phyloP scores from a whole-genome alignment of 257 asterid species.

The Cordia subcordata region DNA sequence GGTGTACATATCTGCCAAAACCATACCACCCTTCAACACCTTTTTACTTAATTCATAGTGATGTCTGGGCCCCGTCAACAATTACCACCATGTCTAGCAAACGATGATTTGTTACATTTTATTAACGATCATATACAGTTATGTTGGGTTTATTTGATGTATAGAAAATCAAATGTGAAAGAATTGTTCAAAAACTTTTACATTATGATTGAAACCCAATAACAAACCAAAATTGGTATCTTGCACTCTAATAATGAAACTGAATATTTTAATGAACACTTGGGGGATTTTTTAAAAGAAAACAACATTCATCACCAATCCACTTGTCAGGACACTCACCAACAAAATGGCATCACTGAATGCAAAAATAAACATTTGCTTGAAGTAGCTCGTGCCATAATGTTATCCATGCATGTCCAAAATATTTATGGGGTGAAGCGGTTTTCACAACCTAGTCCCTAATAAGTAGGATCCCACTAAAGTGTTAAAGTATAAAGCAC shows the following conservation, averaged over 20 bases:
- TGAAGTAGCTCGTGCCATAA: background rate
- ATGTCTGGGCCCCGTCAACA: conserved; percentile 9
- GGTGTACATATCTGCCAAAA: background rate
- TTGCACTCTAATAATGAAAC: background rate
- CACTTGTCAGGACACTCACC: background rate
- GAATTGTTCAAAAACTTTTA: too few species aligned
- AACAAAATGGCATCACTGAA: background rate
- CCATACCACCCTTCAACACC: conserved; percentile 1
- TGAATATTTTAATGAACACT: too few species aligned
- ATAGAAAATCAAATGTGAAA: background rate
- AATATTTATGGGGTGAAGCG: background rate
- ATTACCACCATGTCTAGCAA: background rate
- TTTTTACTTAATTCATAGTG: conserved; percentile 4
- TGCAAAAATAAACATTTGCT: background rate
- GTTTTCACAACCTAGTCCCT: background rate
- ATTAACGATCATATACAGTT: conserved; percentile 3
- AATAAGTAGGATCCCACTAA: background rate
- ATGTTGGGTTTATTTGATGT: background rate
- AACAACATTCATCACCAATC: background rate
- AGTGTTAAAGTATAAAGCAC: background rate
- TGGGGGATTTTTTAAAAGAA: background rate
- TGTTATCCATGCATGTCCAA: background rate
- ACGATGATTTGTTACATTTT: conserved; percentile 7
- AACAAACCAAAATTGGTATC: background rate
- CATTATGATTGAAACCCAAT: background rate